phyloP scores from a whole-genome alignment of 345 rosid species.

The Moringa oleifera region DNA sequence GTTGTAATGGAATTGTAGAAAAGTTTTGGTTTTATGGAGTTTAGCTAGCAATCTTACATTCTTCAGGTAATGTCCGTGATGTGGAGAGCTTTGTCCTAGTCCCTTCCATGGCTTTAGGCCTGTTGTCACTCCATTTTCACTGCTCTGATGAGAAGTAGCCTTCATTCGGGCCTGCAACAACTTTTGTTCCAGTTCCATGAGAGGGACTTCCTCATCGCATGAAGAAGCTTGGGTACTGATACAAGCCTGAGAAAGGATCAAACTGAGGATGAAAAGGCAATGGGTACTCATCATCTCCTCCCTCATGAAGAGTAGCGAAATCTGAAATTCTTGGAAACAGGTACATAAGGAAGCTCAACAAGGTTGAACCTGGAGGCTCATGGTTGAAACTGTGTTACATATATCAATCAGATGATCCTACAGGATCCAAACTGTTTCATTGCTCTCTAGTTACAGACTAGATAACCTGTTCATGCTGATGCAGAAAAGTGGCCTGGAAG shows the following conservation, averaged over 20 bases:
- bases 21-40: not conserved
- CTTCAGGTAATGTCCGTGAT: slow-evolving; percentile 12
- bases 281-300: slow-evolving; percentile 13
- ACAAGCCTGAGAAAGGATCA: slow-evolving; percentile 12
- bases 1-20: not conserved
- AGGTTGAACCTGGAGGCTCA: no score
- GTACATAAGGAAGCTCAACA: no score
- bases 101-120: slow-evolving; percentile 24
- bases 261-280: slow-evolving; percentile 17
- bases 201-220: not conserved
- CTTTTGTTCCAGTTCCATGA: not conserved
- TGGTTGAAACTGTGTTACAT: no score
- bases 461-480: no score
- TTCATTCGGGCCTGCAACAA: not conserved
- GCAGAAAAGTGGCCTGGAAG: not conserved
- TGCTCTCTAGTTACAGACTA: no score
- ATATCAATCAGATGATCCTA: no score
- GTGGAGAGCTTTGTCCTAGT: slow-evolving; percentile 7
- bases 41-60: slow-evolving; percentile 18
- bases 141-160: not conserved
- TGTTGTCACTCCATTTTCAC: slow-evolving; percentile 17
- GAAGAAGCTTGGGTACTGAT: slow-evolving; percentile 6
- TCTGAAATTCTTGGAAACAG: no score
- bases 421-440: no score
- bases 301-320: no score